A percentile compares a stretch with the other conserved stretches of the same genome.
Evolutionary conservation across 345 rosid species (phyloP).

Genomic region (Alliaria petiolata): DNA sequence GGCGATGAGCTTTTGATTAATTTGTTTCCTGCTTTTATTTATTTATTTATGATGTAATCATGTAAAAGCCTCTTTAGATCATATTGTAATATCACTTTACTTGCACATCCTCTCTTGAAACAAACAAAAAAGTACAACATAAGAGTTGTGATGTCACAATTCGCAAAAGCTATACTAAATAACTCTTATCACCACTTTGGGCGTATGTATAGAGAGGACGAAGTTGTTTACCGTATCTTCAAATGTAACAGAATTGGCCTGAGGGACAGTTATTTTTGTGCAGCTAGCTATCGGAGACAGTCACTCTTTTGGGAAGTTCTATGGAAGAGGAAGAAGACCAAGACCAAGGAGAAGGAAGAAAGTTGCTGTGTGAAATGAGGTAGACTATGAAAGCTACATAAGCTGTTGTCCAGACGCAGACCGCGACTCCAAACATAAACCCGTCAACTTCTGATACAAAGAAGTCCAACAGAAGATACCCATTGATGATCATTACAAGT

Average conservation of each 20-base stretch:
- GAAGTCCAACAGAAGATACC: constrained; percentile 78
- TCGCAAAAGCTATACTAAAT: constrained; percentile 19
- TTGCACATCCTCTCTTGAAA: constrained; percentile 3
- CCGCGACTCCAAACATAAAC: constrained; percentile 43
- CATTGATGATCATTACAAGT: constrained; percentile 76
- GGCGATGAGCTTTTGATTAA: not conserved
- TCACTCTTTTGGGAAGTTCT: constrained; percentile 43
- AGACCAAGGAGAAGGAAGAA: constrained; percentile 42
- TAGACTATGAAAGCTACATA: constrained; percentile 68
- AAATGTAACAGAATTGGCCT: constrained; percentile 6
- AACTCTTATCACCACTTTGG: constrained; percentile 6
- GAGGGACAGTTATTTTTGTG: constrained; percentile 20
- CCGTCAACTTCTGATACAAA: constrained; percentile 70
- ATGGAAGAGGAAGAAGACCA: constrained; percentile 32
- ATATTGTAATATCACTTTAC: constrained; percentile 14
- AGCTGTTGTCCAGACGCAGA: constrained; percentile 48
- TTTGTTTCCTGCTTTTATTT: constrained; percentile 10
- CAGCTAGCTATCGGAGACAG: constrained; percentile 22
- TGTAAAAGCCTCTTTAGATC: constrained; percentile 8
- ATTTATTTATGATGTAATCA: not conserved
- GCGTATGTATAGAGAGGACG: not conserved
- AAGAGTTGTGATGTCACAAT: constrained; percentile 17
- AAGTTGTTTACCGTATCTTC: constrained; percentile 15
- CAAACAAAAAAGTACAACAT: constrained; percentile 12
- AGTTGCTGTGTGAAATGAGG: constrained; percentile 47